These are phyloP conservation scores for Nemania bipapillata DNA, from an alignment of 2,329 filamentous ascomycete species.

Conservation along the genomic window DNA sequence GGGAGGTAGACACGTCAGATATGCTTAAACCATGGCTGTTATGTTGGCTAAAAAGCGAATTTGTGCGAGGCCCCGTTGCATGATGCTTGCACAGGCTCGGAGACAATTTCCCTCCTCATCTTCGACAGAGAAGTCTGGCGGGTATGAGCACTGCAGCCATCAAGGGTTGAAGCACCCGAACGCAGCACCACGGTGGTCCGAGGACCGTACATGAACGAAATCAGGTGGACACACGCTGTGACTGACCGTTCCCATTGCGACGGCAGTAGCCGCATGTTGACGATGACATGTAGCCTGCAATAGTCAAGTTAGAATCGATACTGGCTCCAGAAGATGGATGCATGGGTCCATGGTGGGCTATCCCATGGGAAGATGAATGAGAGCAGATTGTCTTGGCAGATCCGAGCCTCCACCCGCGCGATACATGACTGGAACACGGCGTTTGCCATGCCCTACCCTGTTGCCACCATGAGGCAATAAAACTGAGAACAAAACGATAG, in stretches of 20 bases:
- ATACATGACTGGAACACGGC: slow-evolving; percentile 19
- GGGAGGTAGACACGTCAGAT: slow-evolving; percentile 45
- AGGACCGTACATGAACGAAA: slow-evolving; percentile 37
- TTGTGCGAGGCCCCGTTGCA: slow-evolving; percentile 31
- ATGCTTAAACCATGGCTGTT: slow-evolving; percentile 42
- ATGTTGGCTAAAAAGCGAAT: slow-evolving; percentile 36
- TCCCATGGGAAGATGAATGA: slow-evolving; percentile 17
- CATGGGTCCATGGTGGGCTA: slow-evolving; percentile 6
- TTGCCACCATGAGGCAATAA: slow-evolving; percentile 18
- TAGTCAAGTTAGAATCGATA: slow-evolving; percentile 30
- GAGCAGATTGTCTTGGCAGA: slow-evolving; percentile 23
- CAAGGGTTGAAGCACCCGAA: slow-evolving; percentile 30
- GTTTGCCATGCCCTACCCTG: slow-evolving; percentile 5
- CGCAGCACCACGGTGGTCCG: slow-evolving; percentile 27
- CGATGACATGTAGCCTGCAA: slow-evolving; percentile 38
- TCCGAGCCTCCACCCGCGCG: slow-evolving; percentile 22
- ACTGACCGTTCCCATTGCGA: slow-evolving; percentile 59
- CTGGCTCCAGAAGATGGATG: slow-evolving; percentile 3
- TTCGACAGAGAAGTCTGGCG: slow-evolving; percentile 10
- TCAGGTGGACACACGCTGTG: slow-evolving; percentile 55
- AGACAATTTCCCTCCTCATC: slow-evolving; percentile 14
- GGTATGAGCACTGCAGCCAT: slow-evolving; percentile 15
- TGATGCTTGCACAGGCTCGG: slow-evolving; percentile 37
- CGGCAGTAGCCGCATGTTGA: slow-evolving; percentile 40
- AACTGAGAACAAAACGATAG: slow-evolving; percentile 16